Conservation (phyloP, 345 rosid species). For the Acer yangbiense region DNA sequence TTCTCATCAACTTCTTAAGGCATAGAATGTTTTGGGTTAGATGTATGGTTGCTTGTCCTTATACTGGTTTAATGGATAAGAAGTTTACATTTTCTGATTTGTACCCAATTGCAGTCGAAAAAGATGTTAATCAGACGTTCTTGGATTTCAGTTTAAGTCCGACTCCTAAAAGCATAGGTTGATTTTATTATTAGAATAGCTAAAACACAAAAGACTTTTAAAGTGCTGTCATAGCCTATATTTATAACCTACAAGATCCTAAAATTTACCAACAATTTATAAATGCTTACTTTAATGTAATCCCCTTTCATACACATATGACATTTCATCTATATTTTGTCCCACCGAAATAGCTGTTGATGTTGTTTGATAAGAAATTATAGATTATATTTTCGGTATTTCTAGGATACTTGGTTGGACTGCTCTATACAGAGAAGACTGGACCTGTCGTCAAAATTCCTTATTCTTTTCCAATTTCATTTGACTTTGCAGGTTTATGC, state of each 20-base stretch:
- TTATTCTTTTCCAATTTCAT: neutral
- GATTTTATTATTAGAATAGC: neutral
- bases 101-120: neutral
- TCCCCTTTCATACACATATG: neutral
- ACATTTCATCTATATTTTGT: neutral
- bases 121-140: neutral
- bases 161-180: neutral
- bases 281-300: neutral
- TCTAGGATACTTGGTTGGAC: neutral
- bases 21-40: neutral
- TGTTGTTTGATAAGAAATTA: neutral
- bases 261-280: neutral
- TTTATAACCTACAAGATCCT: neutral
- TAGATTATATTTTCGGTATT: neutral
- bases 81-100: neutral
- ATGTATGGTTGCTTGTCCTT: neutral
- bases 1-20: neutral
- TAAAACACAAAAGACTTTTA: neutral
- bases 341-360: neutral
- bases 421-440: neutral
- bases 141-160: neutral
- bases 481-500: constrained; percentile 61
- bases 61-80: neutral
- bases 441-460: neutral
- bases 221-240: neutral